Evolutionary conservation across 495 filamentous ascomycete genomes (phyloP).

Genomic region (Friedmanniomyces endolithicus): DNA sequence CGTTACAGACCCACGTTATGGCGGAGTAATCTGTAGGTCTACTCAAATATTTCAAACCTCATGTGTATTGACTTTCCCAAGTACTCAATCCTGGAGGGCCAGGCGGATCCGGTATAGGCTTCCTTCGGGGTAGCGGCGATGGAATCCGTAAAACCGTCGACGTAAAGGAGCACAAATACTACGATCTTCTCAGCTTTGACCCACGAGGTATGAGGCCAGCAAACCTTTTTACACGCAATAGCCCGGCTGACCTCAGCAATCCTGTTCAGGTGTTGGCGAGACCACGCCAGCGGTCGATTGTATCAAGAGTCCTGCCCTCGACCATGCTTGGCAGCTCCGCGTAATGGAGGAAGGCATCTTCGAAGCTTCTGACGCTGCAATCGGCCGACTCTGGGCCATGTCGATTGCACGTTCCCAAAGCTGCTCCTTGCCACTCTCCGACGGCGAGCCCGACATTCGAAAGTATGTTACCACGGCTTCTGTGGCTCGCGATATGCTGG

Average conservation of each 20-base stretch:
- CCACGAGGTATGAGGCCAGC: slow-evolving; percentile 24
- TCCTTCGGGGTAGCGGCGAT: slow-evolving; percentile 14
- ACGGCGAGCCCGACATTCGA: slow-evolving; percentile 30
- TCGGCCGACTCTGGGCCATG: slow-evolving; percentile 30
- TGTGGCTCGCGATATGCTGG: slow-evolving; percentile 21
- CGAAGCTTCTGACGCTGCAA: slow-evolving; percentile 27
- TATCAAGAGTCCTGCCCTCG: slow-evolving; percentile 23
- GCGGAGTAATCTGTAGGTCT: slow-evolving; percentile 24
- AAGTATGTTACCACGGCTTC: slow-evolving; percentile 17
- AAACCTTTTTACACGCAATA: no score
- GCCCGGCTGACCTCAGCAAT: no score
- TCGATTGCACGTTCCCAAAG: slow-evolving; percentile 23
- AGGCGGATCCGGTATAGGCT: slow-evolving; percentile 32
- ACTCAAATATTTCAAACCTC: background rate
- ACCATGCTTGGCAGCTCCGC: slow-evolving; percentile 26
- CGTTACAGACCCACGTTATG: slow-evolving; percentile 31
- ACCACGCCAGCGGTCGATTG: slow-evolving; percentile 34
- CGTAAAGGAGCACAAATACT: slow-evolving; percentile 29
- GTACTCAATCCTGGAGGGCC: slow-evolving; percentile 36
- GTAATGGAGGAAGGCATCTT: slow-evolving; percentile 24
- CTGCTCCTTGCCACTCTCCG: slow-evolving; percentile 19
- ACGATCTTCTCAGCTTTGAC: slow-evolving; percentile 46
- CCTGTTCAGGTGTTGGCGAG: slow-evolving; percentile 18
- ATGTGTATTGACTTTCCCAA: slow-evolving; percentile 29
- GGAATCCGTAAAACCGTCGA: slow-evolving; percentile 23